Percentiles rank a stretch among this genome's conserved stretches.
These are phyloP conservation scores for Cardamine resedifolia DNA, from an alignment of 345 rosid species.

Conservation along the genomic window DNA sequence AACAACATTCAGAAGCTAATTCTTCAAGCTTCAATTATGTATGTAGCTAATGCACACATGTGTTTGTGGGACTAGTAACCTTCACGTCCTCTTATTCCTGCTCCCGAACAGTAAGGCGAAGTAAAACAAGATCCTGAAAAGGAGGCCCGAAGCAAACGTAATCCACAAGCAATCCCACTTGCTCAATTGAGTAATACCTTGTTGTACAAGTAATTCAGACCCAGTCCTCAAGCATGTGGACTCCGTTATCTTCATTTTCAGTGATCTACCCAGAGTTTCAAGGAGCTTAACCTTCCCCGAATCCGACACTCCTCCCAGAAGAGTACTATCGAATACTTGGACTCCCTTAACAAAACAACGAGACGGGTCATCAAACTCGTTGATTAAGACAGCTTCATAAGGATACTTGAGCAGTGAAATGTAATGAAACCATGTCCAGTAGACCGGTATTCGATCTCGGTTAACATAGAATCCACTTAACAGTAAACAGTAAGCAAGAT, in stretches of 20 bases:
- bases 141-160: constrained; percentile 40
- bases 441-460: constrained; percentile 42
- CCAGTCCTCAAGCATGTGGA: constrained; percentile 46
- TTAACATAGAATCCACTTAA: constrained; percentile 41
- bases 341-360: constrained; percentile 39
- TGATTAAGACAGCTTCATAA: constrained; percentile 40
- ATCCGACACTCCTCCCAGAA: constrained; percentile 24
- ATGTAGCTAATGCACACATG: not conserved
- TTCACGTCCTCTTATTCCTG: constrained; percentile 48
- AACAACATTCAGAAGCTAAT: not conserved
- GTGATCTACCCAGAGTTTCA: constrained; percentile 27
- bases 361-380: constrained; percentile 39
- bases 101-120: constrained; percentile 40
- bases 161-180: constrained; percentile 46
- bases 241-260: constrained; percentile 34
- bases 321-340: constrained; percentile 36
- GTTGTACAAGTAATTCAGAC: constrained; percentile 35
- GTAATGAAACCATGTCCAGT: constrained; percentile 47
- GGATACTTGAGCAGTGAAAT: constrained; percentile 40
- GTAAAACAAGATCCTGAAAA: constrained; percentile 43
- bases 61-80: not conserved
- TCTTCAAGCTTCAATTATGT: constrained; percentile 1
- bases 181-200: constrained; percentile 38
- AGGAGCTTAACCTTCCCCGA: constrained; percentile 33
- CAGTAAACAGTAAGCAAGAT: constrained; percentile 46